Conservation (phyloP, 2,329 filamentous ascomycete species). For the Monilinia vaccinii-corymbosi region DNA sequence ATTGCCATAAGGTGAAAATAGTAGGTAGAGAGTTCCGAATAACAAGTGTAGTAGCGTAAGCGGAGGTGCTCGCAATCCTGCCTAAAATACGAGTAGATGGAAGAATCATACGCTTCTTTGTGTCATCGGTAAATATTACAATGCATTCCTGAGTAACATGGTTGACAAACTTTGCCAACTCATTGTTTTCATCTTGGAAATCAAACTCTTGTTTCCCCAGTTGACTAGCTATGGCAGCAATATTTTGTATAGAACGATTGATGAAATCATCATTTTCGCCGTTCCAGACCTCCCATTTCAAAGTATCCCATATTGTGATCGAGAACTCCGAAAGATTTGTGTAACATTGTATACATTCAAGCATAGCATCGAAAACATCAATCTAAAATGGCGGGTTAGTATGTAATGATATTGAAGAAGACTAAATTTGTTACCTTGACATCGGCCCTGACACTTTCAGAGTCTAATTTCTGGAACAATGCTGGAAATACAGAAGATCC, state of each 20-base stretch:
- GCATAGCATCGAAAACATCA: constrained; percentile 22
- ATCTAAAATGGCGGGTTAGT: constrained; percentile 19
- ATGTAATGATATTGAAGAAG: neutral
- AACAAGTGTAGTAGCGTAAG: neutral
- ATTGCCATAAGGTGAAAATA: constrained; percentile 3
- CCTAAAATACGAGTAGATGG: constrained; percentile 8
- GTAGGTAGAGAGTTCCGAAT: neutral
- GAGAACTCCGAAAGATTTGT: constrained; percentile 18
- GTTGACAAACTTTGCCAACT: constrained; percentile 11
- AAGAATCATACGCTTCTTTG: constrained; percentile 9
- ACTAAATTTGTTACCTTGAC: constrained; percentile 21
- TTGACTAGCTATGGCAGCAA: constrained; percentile 16
- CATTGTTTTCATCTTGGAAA: constrained; percentile 6
- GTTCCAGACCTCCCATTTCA: constrained; percentile 30
- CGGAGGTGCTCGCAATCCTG: constrained; percentile 4
- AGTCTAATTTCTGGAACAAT: constrained; percentile 22
- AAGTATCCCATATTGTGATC: constrained; percentile 25
- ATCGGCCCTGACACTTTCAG: constrained; percentile 21
- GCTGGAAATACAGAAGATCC: constrained; percentile 20
- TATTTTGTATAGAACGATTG: constrained; percentile 19
- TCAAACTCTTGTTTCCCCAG: constrained; percentile 4
- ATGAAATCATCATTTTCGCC: constrained; percentile 27
- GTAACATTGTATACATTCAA: constrained; percentile 17
- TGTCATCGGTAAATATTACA: constrained; percentile 3
- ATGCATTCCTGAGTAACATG: constrained; percentile 11